A percentile compares a stretch with the other conserved stretches of the same genome.
Evolutionary conservation across 371 early-diverging fungal species (phyloP).

Genomic region (Mortierella sp.): DNA sequence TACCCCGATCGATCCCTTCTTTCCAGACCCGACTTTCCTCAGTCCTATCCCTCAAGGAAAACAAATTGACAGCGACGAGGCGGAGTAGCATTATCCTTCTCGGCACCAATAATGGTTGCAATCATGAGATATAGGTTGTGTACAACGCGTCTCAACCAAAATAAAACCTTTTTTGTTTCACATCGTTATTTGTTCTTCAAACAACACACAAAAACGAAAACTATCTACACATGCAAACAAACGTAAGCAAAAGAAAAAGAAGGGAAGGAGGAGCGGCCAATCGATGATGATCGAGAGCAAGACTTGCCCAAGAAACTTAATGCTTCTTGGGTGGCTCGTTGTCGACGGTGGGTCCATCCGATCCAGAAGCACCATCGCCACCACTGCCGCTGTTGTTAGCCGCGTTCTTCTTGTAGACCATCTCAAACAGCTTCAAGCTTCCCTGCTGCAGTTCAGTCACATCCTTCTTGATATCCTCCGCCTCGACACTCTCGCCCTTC

Average conservation of each 20-base stretch:
- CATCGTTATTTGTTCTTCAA: neutral
- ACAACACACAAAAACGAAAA: neutral
- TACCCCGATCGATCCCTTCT: no score
- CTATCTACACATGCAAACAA: slow-evolving; percentile 6
- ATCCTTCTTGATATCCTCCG: slow-evolving; percentile 84
- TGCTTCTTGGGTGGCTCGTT: slow-evolving; percentile 56
- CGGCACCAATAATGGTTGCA: neutral
- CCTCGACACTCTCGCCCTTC: slow-evolving; percentile 68
- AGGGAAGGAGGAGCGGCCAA: neutral
- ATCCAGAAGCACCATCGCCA: slow-evolving; percentile 21
- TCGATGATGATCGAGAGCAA: neutral
- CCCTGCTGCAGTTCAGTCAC: slow-evolving; percentile 88
- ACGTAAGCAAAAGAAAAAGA: neutral
- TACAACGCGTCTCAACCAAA: no score
- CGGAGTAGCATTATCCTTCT: no score
- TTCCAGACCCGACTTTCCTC: no score
- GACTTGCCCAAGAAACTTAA: slow-evolving; percentile 19
- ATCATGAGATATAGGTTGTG: no score
- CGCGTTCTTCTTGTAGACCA: slow-evolving; percentile 92
- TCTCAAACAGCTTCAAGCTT: slow-evolving; percentile 94
- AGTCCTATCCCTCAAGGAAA: no score
- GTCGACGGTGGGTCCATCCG: slow-evolving; percentile 54
- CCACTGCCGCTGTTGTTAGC: slow-evolving; percentile 24
- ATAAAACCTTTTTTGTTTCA: neutral
- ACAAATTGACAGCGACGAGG: no score